Evolutionary conservation across 768 basidiomycete genomes (phyloP).

Genomic region (Amylocystis lapponica): DNA sequence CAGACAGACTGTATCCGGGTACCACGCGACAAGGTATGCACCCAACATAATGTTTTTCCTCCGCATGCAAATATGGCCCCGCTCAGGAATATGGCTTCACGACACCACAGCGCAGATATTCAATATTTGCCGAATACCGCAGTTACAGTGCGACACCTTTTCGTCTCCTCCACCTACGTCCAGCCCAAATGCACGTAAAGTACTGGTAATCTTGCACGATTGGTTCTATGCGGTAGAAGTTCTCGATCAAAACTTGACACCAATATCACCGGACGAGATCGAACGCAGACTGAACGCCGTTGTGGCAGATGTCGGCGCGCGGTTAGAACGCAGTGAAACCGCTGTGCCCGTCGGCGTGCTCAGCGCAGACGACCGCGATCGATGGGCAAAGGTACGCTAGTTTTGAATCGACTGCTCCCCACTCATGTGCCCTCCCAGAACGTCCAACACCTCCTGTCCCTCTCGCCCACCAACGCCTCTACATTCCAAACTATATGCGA

Average conservation of each 20-base stretch:
- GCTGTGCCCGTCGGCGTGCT: conserved; percentile 64
- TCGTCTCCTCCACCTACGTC: conserved; percentile 41
- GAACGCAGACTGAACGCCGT: conserved; percentile 41
- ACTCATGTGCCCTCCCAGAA: conserved; percentile 42
- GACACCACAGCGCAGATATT: conserved; percentile 58
- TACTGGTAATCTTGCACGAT: conserved; percentile 69
- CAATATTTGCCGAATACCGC: conserved; percentile 74
- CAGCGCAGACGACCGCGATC: conserved; percentile 75
- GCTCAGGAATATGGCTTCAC: conserved; percentile 52
- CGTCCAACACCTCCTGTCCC: conserved; percentile 55
- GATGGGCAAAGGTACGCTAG: conserved; percentile 70
- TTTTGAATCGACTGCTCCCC: neutral
- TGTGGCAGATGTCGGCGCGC: conserved; percentile 51
- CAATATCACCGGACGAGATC: conserved; percentile 33
- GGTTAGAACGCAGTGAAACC: conserved; percentile 46
- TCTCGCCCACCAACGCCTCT: conserved; percentile 60
- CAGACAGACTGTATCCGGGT: conserved; percentile 70
- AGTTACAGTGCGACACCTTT: conserved; percentile 56
- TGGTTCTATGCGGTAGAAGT: conserved; percentile 78
- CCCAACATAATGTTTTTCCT: neutral
- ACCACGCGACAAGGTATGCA: conserved; percentile 61
- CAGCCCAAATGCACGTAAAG: conserved; percentile 45
- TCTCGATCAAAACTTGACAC: conserved; percentile 34
- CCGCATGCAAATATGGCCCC: neutral
- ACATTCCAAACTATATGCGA: conserved; percentile 60